These are phyloP conservation scores for Thraustotheca clavata DNA, from an alignment of 352 stramenopile species.

Conservation along the genomic window DNA sequence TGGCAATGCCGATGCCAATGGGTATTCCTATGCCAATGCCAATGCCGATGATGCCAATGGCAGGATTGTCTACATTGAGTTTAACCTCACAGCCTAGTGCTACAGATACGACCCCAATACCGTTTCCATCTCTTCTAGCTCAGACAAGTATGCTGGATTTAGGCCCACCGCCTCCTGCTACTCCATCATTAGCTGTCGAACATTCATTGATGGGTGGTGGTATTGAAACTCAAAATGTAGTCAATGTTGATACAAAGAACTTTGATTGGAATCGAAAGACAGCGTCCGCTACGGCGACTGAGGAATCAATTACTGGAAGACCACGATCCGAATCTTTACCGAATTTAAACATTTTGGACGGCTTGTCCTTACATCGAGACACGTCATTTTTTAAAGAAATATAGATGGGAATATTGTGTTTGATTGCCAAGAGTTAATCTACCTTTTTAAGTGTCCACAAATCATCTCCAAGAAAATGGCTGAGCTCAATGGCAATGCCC, in stretches of 20 bases:
- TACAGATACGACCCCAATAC: background rate
- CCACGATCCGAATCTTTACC: conserved; percentile 34
- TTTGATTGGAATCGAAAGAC: conserved; percentile 57
- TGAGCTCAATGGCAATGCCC: conserved; percentile 93
- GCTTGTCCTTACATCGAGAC: conserved; percentile 9
- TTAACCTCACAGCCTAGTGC: background rate
- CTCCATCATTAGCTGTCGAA: conserved; percentile 52
- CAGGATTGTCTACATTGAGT: background rate
- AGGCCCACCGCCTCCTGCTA: conserved; percentile 45
- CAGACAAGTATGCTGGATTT: conserved; percentile 31
- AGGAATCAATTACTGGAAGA: conserved; percentile 13
- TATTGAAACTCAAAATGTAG: conserved; percentile 63
- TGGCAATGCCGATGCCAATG: background rate
- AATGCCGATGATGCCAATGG: conserved; percentile 21
- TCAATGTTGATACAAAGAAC: conserved; percentile 71
- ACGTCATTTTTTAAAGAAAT: conserved; percentile 30
- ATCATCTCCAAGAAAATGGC: conserved; percentile 96
- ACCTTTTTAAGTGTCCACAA: conserved; percentile 86
- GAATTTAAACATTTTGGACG: conserved; percentile 22
- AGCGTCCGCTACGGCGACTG: background rate
- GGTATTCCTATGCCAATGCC: conserved; percentile 11
- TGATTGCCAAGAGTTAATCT: conserved; percentile 34
- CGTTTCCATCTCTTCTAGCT: background rate
- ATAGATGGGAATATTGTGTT: conserved; percentile 12
- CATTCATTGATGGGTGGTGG: conserved; percentile 78